A percentile compares a stretch with the other conserved stretches of the same genome.
Conservation (phyloP, 140 eudicot genomes). For the Ambrosia hybrid region DNA sequence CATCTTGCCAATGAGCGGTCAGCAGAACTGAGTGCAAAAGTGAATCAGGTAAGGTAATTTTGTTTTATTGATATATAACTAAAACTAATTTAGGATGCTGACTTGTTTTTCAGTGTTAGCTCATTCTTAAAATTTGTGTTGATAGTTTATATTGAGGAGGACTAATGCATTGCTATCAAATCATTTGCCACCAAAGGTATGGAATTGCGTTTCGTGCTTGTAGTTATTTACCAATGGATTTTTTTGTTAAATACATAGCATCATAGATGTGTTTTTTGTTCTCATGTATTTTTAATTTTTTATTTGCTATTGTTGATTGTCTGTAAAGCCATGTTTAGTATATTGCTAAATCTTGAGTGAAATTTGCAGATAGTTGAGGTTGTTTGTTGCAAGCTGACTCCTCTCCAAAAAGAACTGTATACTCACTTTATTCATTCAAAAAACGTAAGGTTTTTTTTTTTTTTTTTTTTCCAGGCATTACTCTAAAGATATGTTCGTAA, state of each 20-base stretch:
- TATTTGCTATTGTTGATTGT: too few relatives aligned
- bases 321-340: not conserved
- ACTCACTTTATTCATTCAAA: slow-evolving; percentile 89
- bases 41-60: slow-evolving; percentile 92
- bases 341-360: slow-evolving; percentile 5
- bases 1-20: slow-evolving; percentile 76
- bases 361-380: slow-evolving; percentile 73
- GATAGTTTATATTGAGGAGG: slow-evolving; percentile 96
- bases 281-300: too few relatives aligned
- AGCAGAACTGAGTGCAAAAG: slow-evolving; percentile 88
- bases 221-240: too few relatives aligned
- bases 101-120: slow-evolving; percentile 1
- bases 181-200: slow-evolving; percentile 99
- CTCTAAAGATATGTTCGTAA: not conserved
- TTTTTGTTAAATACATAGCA: too few relatives aligned
- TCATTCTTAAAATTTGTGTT: slow-evolving; percentile 25
- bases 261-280: too few relatives aligned
- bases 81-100: slow-evolving; percentile 9
- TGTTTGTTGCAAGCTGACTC: slow-evolving; percentile 87
- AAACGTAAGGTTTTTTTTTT: slow-evolving; percentile 51
- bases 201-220: not conserved
- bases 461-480: not conserved
- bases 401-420: slow-evolving; percentile 72
- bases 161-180: slow-evolving; percentile 86
- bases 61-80: slow-evolving; percentile 10